Conservation (phyloP, 208 protist genomes). For the Leishmania arabica region DNA sequence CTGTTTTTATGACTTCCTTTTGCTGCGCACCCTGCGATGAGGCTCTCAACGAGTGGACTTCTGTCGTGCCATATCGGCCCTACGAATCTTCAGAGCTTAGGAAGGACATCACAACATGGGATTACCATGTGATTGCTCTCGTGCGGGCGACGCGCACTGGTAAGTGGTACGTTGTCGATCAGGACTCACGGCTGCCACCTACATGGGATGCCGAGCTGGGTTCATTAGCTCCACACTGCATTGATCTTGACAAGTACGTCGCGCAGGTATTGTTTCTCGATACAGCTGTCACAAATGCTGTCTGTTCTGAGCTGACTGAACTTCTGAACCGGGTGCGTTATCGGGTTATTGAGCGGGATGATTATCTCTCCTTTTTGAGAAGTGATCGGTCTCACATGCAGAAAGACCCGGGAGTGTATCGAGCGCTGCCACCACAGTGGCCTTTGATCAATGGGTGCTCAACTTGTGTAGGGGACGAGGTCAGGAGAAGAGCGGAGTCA, state of each 20-base stretch:
- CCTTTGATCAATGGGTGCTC: constrained; percentile 20
- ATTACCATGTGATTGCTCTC: constrained; percentile 47
- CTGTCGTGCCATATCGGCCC: constrained; percentile 35
- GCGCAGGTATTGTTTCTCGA: constrained; percentile 24
- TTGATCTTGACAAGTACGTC: constrained; percentile 28
- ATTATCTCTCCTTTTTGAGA: constrained; percentile 40
- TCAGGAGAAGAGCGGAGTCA: neutral
- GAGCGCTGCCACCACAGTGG: constrained; percentile 17
- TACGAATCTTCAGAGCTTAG: constrained; percentile 9
- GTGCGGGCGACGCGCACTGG: neutral
- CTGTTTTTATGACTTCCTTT: constrained; percentile 44
- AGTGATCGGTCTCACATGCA: constrained; percentile 49
- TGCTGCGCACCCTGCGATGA: constrained; percentile 11
- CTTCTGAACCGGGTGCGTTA: constrained; percentile 30
- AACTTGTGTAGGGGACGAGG: neutral
- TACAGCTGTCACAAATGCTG: neutral
- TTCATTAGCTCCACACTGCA: constrained; percentile 22
- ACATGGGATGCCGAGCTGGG: constrained; percentile 3
- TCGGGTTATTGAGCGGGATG: constrained; percentile 21
- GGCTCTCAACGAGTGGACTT: constrained; percentile 28
- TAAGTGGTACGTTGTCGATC: constrained; percentile 38
- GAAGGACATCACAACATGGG: constrained; percentile 33
- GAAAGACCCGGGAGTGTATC: constrained; percentile 16
- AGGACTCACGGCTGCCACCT: constrained; percentile 26
- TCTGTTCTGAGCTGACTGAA: neutral